These are phyloP conservation scores for Fonsecaea monophora DNA, from an alignment of 2,329 filamentous ascomycete species.

Conservation along the genomic window DNA sequence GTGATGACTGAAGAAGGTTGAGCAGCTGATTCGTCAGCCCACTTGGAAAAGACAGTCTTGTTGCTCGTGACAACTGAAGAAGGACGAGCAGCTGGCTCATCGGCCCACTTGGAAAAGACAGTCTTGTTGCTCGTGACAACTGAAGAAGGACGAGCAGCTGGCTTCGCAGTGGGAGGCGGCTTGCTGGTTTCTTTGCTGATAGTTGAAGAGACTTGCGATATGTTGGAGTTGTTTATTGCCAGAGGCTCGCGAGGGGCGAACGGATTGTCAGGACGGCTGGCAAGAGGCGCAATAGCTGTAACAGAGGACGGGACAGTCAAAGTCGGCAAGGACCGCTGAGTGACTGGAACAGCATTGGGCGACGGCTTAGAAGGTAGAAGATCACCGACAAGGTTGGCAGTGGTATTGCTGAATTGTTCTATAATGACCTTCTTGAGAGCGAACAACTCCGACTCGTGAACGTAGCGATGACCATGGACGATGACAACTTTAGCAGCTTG, in stretches of 20 bases:
- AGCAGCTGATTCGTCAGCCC: no score
- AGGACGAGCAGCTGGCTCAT: not conserved
- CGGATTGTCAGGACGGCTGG: constrained; percentile 18
- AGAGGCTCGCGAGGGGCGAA: constrained; percentile 26
- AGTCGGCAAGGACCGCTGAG: not conserved
- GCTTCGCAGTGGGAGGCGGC: constrained; percentile 5
- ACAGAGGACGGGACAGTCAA: not conserved
- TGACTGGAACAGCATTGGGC: not conserved
- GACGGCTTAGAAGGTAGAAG: not conserved
- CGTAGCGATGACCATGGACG: constrained; percentile 23
- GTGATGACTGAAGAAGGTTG: no score
- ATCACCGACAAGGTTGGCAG: not conserved
- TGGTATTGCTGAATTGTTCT: not conserved
- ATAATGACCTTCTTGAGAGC: constrained; percentile 11
- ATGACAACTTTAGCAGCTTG: constrained; percentile 19
- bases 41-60: no score
- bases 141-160: not conserved
- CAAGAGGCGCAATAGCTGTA: not conserved
- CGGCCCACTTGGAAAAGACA: constrained; percentile 29
- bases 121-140: constrained; percentile 6
- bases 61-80: no score
- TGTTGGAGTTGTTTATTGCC: not conserved
- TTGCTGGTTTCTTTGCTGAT: not conserved
- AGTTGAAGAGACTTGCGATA: not conserved
- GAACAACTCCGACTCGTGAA: constrained; percentile 21